phyloP scores from a whole-genome alignment of 495 filamentous ascomycete species.

The Penicillium arizonense region DNA sequence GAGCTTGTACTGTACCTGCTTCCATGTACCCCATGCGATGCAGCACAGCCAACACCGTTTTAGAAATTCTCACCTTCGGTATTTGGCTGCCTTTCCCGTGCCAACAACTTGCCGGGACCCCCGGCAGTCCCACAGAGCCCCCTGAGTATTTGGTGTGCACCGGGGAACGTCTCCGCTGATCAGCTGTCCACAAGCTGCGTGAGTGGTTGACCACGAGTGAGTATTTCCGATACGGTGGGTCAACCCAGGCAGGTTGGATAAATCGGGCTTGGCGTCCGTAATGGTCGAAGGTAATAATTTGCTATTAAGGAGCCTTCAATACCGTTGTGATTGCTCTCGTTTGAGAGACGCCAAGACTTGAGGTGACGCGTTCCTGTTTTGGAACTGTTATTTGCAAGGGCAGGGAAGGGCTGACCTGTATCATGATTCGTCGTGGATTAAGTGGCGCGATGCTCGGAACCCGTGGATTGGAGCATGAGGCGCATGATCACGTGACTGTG shows the following conservation, averaged over 20 bases:
- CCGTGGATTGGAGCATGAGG: constrained; percentile 1
- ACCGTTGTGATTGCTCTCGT: not conserved
- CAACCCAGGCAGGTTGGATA: not conserved
- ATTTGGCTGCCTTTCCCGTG: constrained; percentile 12
- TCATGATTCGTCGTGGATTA: not conserved
- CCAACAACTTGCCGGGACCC: constrained; percentile 7
- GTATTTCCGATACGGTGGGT: not conserved
- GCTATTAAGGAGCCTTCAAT: no score
- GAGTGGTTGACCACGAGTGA: not conserved
- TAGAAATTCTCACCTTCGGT: constrained; percentile 3
- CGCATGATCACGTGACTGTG: not conserved
- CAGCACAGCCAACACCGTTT: constrained; percentile 9
- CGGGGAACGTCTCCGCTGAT: constrained; percentile 13
- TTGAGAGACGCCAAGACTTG: not conserved
- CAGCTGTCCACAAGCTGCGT: not conserved
- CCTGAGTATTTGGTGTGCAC: constrained; percentile 2
- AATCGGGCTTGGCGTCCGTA: not conserved
- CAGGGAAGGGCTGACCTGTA: not conserved
- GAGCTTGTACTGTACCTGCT: not conserved
- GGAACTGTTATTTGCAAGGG: not conserved
- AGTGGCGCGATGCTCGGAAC: constrained; percentile 1
- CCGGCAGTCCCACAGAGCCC: not conserved
- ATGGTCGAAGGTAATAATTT: not conserved
- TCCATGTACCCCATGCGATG: not conserved
- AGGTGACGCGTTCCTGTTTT: constrained; percentile 2